Conservation (phyloP, 441 rosid species). For the Gossypium schwendimanii region DNA sequence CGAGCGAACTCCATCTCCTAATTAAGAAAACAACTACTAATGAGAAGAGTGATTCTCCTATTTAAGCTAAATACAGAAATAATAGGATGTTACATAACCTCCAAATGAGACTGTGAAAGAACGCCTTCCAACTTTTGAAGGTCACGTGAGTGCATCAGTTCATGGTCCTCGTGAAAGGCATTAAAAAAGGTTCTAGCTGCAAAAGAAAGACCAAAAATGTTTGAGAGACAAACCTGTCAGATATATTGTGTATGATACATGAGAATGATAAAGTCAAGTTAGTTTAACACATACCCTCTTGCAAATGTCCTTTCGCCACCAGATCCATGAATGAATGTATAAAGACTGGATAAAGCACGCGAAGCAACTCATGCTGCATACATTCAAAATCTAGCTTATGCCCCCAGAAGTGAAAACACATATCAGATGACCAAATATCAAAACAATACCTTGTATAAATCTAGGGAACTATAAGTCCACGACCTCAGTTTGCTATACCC, state of each 20-base stretch:
- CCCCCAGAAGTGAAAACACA: neutral
- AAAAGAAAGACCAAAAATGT: conserved; percentile 12
- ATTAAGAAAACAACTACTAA: conserved; percentile 5
- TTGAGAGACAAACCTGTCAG: conserved; percentile 5
- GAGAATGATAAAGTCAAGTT: neutral
- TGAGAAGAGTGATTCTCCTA: neutral
- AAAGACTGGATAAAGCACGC: conserved; percentile 91
- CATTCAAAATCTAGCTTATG: conserved; percentile 15
- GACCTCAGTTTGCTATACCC: conserved; percentile 79
- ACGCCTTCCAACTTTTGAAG: conserved; percentile 93
- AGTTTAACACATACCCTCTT: conserved; percentile 52
- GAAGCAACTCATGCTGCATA: conserved; percentile 84
- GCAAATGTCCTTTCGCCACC: conserved; percentile 71
- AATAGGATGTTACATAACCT: conserved; percentile 38
- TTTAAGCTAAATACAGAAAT: neutral
- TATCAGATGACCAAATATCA: neutral
- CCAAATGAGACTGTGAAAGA: conserved; percentile 83
- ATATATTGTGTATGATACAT: neutral
- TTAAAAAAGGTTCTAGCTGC: conserved; percentile 78
- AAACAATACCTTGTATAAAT: conserved; percentile 71
- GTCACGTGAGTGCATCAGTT: conserved; percentile 74
- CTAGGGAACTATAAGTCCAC: conserved; percentile 80
- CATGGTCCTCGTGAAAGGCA: conserved; percentile 82
- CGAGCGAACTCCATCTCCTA: conserved; percentile 98
- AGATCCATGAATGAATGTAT: conserved; percentile 93